phyloP scores from a whole-genome alignment of 78 protist species.

The Protostelium mycophagum region DNA sequence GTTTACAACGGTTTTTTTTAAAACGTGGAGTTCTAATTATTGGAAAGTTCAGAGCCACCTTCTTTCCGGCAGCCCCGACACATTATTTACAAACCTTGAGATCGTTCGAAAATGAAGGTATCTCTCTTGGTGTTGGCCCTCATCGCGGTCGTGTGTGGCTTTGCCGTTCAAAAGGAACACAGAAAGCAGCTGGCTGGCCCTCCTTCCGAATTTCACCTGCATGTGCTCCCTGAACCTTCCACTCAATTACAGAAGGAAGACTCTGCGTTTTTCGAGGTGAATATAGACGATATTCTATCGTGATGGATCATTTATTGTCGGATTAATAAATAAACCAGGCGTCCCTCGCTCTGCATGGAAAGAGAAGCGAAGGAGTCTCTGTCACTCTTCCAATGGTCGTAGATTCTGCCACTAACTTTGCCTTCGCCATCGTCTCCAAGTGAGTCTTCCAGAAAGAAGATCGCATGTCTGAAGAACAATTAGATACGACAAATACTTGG shows the following conservation, averaged over 20 bases:
- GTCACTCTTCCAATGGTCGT: not conserved
- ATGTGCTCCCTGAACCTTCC: not conserved
- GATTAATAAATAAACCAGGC: too few species aligned
- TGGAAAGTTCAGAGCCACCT: not conserved
- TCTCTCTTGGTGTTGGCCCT: not conserved
- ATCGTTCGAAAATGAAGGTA: not conserved
- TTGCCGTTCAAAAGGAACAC: not conserved
- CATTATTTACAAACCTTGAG: not conserved
- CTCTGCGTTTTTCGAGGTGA: not conserved
- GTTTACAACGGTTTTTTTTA: too few species aligned
- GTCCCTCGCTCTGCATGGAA: too few species aligned
- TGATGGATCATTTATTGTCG: too few species aligned
- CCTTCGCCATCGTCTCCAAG: not conserved
- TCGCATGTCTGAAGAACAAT: too few species aligned
- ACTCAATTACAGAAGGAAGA: not conserved
- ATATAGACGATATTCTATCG: too few species aligned
- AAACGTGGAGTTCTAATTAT: too few species aligned
- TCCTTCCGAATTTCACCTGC: not conserved
- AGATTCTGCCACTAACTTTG: not conserved
- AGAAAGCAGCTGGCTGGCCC: not conserved
- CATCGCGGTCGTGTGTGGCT: not conserved
- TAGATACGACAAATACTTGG: not conserved
- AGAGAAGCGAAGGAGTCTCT: not conserved
- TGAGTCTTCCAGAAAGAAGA: too few species aligned
- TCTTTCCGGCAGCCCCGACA: not conserved